Conservation (phyloP, 1,139 yeast genomes). For the Magnusiomyces suaveolens region DNA sequence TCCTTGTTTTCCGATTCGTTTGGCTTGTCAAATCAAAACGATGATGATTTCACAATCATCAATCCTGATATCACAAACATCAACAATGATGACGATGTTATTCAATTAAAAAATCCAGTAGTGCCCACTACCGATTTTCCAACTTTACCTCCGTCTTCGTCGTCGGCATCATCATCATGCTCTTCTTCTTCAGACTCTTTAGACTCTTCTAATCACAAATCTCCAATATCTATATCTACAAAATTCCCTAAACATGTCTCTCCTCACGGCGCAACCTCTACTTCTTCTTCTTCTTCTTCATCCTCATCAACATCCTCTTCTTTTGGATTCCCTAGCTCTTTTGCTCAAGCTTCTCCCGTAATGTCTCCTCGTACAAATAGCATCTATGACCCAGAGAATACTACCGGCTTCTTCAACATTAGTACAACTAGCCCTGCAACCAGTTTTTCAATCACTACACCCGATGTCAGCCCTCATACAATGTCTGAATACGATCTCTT, state of each 20-base stretch:
- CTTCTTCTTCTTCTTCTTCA: too few relatives aligned
- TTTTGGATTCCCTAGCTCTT: background rate
- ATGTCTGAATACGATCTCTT: background rate
- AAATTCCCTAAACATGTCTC: background rate
- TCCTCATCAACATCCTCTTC: background rate
- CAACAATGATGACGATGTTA: background rate
- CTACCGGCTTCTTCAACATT: background rate
- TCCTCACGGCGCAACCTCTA: too few relatives aligned
- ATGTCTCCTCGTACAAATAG: background rate
- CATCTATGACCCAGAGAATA: background rate
- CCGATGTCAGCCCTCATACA: background rate
- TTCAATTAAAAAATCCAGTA: background rate
- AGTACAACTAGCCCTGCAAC: background rate
- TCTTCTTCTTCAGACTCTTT: too few relatives aligned
- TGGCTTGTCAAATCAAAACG: background rate
- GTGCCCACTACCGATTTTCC: background rate
- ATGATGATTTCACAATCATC: background rate
- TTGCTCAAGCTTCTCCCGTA: background rate
- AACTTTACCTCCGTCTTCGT: background rate
- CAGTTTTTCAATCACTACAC: background rate
- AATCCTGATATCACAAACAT: background rate
- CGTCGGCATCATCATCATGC: background rate
- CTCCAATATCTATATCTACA: background rate
- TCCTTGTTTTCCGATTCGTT: background rate
- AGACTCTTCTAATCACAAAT: background rate